phyloP scores from a whole-genome alignment of 345 rosid genomes.

The Ricinus communis region DNA sequence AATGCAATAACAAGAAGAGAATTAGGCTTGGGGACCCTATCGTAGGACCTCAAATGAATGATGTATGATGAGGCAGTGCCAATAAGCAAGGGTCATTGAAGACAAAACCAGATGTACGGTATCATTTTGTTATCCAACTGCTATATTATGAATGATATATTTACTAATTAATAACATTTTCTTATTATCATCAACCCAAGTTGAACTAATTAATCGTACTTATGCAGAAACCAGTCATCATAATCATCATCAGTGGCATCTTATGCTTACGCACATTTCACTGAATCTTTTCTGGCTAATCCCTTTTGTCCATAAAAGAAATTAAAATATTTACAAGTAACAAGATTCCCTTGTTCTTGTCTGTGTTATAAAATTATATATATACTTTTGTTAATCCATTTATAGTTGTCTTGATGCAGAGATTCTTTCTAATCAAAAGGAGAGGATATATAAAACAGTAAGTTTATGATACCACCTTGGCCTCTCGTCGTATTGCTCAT shows the following conservation, averaged over 20 bases:
- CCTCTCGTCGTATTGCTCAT: not conserved
- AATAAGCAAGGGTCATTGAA: not conserved
- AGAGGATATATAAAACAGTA: not conserved
- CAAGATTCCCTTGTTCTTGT: slow-evolving; percentile 31
- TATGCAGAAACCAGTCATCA: not conserved
- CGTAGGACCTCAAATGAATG: not conserved
- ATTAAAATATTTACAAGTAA: not conserved
- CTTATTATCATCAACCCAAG: not conserved
- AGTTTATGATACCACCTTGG: not conserved
- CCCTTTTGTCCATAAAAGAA: not conserved
- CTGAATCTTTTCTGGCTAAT: slow-evolving; percentile 22
- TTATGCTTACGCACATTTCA: not conserved
- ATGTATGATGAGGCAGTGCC: not conserved
- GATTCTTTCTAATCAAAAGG: slow-evolving; percentile 18
- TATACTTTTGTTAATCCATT: slow-evolving; percentile 17
- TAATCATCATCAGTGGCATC: slow-evolving; percentile 11
- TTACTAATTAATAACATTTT: too few species aligned
- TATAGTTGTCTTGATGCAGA: slow-evolving; percentile 16
- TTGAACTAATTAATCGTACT: slow-evolving; percentile 6
- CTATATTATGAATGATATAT: not conserved
- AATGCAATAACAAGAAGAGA: not conserved
- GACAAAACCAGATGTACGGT: slow-evolving; percentile 2
- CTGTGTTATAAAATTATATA: slow-evolving; percentile 8
- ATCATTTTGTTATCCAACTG: too few species aligned
- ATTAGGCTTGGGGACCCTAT: not conserved